These are phyloP conservation scores for Acer campestre DNA, from an alignment of 345 rosid species.

Conservation along the genomic window DNA sequence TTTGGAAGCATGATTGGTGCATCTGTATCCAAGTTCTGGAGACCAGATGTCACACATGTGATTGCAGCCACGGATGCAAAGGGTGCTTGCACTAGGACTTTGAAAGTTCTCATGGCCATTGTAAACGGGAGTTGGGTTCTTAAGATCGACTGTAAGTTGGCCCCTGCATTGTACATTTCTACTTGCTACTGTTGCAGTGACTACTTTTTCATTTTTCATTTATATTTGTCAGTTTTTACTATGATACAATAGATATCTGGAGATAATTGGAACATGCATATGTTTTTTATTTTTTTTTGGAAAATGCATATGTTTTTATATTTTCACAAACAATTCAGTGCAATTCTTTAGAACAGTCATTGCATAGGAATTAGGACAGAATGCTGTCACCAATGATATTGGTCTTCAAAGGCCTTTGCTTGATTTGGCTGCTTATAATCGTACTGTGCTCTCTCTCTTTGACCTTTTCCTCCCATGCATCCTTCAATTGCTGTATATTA, in stretches of 20 bases:
- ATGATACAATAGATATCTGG: not conserved
- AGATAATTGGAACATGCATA: not conserved
- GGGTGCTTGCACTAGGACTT: slow-evolving; percentile 81
- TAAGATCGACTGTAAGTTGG: slow-evolving; percentile 66
- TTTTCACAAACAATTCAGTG: not conserved
- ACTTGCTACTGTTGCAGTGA: not conserved
- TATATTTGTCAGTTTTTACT: not conserved
- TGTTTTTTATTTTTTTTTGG: too few species aligned
- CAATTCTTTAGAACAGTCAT: not conserved
- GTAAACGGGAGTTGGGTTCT: slow-evolving; percentile 82
- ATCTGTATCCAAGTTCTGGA: slow-evolving; percentile 71
- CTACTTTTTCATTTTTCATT: not conserved
- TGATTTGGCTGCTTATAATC: slow-evolving; percentile 3
- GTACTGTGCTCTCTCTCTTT: not conserved
- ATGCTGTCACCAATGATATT: not conserved
- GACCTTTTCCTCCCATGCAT: not conserved
- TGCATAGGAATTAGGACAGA: not conserved
- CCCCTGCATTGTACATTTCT: not conserved
- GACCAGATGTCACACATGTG: slow-evolving; percentile 77
- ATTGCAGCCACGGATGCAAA: slow-evolving; percentile 68
- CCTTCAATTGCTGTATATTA: not conserved
- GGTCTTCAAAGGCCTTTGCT: not conserved
- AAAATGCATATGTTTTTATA: not conserved
- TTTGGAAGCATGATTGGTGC: slow-evolving; percentile 59
- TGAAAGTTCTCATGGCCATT: slow-evolving; percentile 88